A percentile compares a stretch with the other conserved stretches of the same genome.
Conservation (phyloP, 441 rosid genomes). For the Jatropha podagrica region DNA sequence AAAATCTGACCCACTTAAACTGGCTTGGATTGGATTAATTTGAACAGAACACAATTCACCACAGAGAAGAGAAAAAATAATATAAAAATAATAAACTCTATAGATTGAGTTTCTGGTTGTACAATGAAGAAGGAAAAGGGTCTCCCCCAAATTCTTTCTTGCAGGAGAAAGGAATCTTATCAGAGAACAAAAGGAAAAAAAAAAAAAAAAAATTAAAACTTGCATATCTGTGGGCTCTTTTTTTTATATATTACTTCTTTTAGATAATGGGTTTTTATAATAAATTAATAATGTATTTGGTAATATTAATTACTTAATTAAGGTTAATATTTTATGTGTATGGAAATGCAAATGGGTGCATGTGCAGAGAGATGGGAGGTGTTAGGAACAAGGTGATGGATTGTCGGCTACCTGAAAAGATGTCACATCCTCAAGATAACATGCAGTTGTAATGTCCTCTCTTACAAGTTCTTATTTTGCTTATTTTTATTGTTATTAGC, state of each 20-base stretch:
- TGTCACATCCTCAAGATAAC: constrained; percentile 22
- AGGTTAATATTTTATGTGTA: background rate
- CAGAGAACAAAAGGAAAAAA: background rate
- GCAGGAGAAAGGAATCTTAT: constrained; percentile 9
- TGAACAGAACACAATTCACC: background rate
- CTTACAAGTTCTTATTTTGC: background rate
- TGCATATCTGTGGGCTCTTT: background rate
- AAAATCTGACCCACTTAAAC: constrained; percentile 22
- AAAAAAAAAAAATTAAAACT: background rate
- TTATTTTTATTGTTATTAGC: background rate
- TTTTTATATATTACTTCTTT: background rate
- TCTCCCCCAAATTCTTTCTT: constrained; percentile 5
- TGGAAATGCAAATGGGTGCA: constrained; percentile 33
- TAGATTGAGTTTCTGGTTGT: background rate
- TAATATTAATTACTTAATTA: background rate
- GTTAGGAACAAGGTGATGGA: constrained; percentile 27
- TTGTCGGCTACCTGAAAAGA: constrained; percentile 42
- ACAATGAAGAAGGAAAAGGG: background rate
- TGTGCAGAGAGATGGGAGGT: constrained; percentile 31
- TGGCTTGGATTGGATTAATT: constrained; percentile 22
- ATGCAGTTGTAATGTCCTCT: constrained; percentile 12
- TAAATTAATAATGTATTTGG: background rate
- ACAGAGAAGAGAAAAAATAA: background rate
- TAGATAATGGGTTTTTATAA: background rate
- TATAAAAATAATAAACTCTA: background rate